Conservation (phyloP, 805 yeast genomes). For the Suhomyces vadensis region DNA sequence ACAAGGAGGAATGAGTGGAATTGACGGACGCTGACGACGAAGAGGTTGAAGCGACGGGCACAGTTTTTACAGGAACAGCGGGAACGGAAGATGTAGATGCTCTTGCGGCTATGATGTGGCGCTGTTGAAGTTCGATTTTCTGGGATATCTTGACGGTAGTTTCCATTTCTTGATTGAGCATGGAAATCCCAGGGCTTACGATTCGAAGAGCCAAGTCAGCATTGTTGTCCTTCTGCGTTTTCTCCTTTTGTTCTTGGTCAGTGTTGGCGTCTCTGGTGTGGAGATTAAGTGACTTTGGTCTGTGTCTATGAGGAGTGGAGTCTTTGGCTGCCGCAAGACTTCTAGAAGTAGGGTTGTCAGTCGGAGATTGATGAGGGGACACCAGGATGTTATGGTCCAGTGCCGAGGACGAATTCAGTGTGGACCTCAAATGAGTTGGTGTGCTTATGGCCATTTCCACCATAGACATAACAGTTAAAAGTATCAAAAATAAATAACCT, state of each 20-base stretch:
- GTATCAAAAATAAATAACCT: background rate
- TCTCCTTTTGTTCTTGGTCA: background rate
- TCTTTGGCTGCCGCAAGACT: conserved; percentile 4
- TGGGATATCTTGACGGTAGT: conserved; percentile 32
- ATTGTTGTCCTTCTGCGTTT: conserved; percentile 9
- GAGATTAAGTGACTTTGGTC: conserved; percentile 20
- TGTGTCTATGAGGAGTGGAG: conserved; percentile 16
- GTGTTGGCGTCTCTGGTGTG: conserved; percentile 11
- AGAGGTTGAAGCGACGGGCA: background rate
- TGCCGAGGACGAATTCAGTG: background rate
- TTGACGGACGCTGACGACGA: background rate
- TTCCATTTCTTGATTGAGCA: conserved; percentile 32
- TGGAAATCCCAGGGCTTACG: conserved; percentile 37
- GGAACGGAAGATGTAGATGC: conserved; percentile 4
- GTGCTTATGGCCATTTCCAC: conserved; percentile 5
- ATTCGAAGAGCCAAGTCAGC: conserved; percentile 33
- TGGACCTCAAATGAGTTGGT: conserved; percentile 1
- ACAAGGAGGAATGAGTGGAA: background rate
- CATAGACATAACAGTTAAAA: background rate
- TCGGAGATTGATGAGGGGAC: conserved; percentile 2
- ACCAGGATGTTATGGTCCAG: background rate
- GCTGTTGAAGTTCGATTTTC: conserved; percentile 36
- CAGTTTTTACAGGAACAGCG: conserved; percentile 3
- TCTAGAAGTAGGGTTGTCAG: background rate
- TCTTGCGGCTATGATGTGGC: conserved; percentile 32